Evolutionary conservation across 805 yeast genomes (phyloP).

Genomic region (Ogataea wickerhamii): DNA sequence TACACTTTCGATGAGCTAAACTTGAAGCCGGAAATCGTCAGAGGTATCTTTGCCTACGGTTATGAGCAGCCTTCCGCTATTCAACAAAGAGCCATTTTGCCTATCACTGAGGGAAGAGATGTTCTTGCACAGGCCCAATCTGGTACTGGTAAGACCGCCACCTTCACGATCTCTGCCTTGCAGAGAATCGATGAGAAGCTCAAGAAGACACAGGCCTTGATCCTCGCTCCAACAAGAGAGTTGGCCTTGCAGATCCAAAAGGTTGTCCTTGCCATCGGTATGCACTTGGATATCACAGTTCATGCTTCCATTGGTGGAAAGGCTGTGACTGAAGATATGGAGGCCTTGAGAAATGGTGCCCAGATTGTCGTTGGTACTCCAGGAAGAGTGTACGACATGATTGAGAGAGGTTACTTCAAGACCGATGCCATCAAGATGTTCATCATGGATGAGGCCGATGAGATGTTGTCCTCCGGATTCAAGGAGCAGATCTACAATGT

Average conservation of each 20-base stretch:
- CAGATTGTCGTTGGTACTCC: constrained; percentile 97
- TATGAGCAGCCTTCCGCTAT: constrained; percentile 96
- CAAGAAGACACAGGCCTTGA: constrained; percentile 81
- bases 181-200: constrained; percentile 74
- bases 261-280: constrained; percentile 83
- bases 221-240: constrained; percentile 95
- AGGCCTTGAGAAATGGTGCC: constrained; percentile 69
- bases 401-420: constrained; percentile 72
- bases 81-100: constrained; percentile 95
- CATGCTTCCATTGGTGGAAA: constrained; percentile 96
- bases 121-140: constrained; percentile 98
- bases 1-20: constrained; percentile 72
- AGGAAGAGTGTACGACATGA: constrained; percentile 90
- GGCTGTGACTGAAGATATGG: constrained; percentile 74
- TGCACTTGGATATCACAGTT: constrained; percentile 78
- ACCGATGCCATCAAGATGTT: constrained; percentile 82
- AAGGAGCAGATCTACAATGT: constrained; percentile 93
- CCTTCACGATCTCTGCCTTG: constrained; percentile 90
- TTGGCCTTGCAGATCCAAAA: constrained; percentile 89
- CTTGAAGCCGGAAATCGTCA: constrained; percentile 67
- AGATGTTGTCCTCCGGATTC: constrained; percentile 88
- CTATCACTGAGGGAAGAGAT: constrained; percentile 91
- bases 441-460: constrained; percentile 96
- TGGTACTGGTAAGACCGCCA: constrained; percentile 99
- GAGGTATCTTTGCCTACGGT: constrained; percentile 85